Percentiles rank a stretch among this genome's conserved stretches.
Conservation (phyloP, 768 basidiomycete species). For the Suillus decipiens region DNA sequence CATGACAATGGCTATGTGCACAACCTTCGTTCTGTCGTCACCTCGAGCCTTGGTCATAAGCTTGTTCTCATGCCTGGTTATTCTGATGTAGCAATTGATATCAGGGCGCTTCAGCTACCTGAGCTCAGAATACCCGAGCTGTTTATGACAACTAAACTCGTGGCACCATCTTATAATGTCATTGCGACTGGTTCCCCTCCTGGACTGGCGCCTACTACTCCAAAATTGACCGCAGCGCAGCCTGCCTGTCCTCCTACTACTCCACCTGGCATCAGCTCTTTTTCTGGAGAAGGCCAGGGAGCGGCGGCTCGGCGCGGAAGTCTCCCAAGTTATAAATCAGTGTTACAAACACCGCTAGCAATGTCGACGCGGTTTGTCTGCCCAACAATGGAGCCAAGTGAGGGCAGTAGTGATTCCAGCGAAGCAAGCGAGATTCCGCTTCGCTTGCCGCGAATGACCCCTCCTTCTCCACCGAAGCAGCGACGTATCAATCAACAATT, state of each 20-base stretch:
- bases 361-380: constrained; percentile 33
- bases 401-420: constrained; percentile 47
- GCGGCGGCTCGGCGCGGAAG: constrained; percentile 22
- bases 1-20: constrained; percentile 76
- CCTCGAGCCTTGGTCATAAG: constrained; percentile 64
- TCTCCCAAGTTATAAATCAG: constrained; percentile 46
- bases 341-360: constrained; percentile 22
- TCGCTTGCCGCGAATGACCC: constrained; percentile 28
- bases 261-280: constrained; percentile 6
- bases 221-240: constrained; percentile 16
- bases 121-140: constrained; percentile 54
- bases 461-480: constrained; percentile 36
- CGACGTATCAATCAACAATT: constrained; percentile 54
- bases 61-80: constrained; percentile 67
- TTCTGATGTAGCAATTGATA: constrained; percentile 58
- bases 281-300: constrained; percentile 19
- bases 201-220: constrained; percentile 19
- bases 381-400: constrained; percentile 45
- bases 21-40: constrained; percentile 61
- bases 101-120: constrained; percentile 58
- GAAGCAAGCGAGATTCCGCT: constrained; percentile 42
- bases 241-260: constrained; percentile 4
- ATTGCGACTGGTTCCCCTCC: constrained; percentile 29
- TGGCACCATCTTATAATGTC: constrained; percentile 26
- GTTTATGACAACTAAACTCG: constrained; percentile 60